Evolutionary conservation across 2,329 filamentous ascomycete species (phyloP), one percentile per base, ranked within the genome.

Genomic region (Tolypocladium capitatum): DNA sequence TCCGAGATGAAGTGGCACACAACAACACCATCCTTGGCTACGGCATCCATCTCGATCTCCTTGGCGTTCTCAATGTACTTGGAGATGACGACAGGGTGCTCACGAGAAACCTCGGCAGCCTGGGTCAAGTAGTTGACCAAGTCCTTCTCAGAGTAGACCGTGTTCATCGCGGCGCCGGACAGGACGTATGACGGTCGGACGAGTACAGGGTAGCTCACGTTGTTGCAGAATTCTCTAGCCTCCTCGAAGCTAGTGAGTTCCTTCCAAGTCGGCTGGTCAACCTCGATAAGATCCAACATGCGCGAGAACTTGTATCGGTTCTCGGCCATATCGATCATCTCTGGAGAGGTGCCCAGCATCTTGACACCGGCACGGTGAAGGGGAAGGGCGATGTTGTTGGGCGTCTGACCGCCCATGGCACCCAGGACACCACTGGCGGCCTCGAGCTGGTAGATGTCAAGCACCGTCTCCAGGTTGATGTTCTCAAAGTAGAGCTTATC

Each of bases 61-160:
- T 98, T 97, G 55, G 92, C 92, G 56, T 94, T 92, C 73, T 98
- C 92, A 56, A 98, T 97, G 70, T 97, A 98, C 72, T 98, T 98
- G 51, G 91, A 97, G 61, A 98, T 97, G 52, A 98, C 92, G 11
- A 98, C 92, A 1, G 92, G 92, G 65, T 97, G 87, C 52, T 97
- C 91, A 52, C 86, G 82, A 6, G 92, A 97, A 43, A 98, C 92
- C 55, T 94, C 90, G 7, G 80, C 86, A 47, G 92, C 92, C 68
- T 97, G 91, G 54, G 86, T 80, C 41, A 98, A 75, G 67, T 94
- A 97, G 60, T 76, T 83, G 58, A 87, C 86, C 49, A 98, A 73
- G 63, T 97, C 92, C 62, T 91, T 85, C 70, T 94, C 83, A 0
- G 91, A 96, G 72, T 97, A 97, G 33, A 97, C 92, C 0, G 92